A percentile compares a stretch with the other conserved stretches of the same genome.
These are phyloP conservation scores for Neurospora terricola DNA, from an alignment of 495 filamentous ascomycete genomes.

Conservation along the genomic window DNA sequence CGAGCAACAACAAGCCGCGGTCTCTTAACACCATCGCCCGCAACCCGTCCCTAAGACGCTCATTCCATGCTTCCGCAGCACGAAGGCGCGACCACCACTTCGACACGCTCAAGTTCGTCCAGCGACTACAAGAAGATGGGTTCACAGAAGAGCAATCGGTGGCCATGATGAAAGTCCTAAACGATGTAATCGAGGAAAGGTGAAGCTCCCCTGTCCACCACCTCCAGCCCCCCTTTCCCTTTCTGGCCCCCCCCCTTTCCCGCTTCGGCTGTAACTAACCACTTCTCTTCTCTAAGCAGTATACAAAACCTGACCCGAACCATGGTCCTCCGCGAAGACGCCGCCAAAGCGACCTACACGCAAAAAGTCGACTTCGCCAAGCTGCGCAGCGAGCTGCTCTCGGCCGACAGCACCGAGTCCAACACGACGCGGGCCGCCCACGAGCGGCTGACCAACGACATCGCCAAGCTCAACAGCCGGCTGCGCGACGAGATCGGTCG, in stretches of 20 bases:
- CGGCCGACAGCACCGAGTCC: conserved; percentile 81
- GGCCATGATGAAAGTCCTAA: conserved; percentile 94
- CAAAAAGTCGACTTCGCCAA: conserved; percentile 99
- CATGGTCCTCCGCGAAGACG: conserved; percentile 95
- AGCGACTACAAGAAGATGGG: conserved; percentile 79
- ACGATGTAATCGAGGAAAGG: conserved; percentile 96
- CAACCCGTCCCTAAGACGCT: conserved; percentile 24
- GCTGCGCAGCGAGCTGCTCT: conserved; percentile 85
- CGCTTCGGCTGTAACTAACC: neutral
- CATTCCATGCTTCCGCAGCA: conserved; percentile 62
- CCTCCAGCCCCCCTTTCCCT: neutral
- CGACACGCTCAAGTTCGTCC: conserved; percentile 94
- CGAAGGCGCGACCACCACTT: conserved; percentile 82
- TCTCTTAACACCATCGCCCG: conserved; percentile 7
- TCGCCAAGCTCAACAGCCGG: conserved; percentile 80
- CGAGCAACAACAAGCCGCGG: neutral
- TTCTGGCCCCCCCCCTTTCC: neutral
- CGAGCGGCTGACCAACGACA: conserved; percentile 86
- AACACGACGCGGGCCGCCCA: conserved; percentile 81
- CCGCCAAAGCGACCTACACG: conserved; percentile 80
- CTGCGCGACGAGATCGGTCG: conserved; percentile 89
- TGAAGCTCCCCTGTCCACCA: conserved; percentile 10
- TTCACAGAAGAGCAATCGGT: conserved; percentile 93
- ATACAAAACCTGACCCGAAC: conserved; percentile 97
- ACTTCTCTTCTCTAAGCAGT: conserved; percentile 25